Percentiles rank a stretch among this genome's conserved stretches.
phyloP scores from a whole-genome alignment of 2,329 filamentous ascomycete species.

The Leptographium galeiforme region DNA sequence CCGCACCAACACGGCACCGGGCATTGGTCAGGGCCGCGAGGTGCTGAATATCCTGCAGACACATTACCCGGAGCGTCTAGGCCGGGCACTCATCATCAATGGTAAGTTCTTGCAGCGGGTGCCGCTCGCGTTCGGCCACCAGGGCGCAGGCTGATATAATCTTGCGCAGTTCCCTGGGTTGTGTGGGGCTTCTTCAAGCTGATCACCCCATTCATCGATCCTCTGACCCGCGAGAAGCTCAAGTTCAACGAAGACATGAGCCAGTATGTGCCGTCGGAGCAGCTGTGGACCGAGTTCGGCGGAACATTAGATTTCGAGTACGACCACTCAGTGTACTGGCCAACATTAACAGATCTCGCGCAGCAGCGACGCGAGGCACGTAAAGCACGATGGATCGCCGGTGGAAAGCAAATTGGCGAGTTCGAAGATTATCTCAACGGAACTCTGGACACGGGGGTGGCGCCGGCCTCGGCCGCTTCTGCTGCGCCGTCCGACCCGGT shows the following conservation, averaged over 20 bases:
- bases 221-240: conserved; percentile 83
- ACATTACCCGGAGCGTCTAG: conserved; percentile 88
- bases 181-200: conserved; percentile 92
- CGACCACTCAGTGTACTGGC: conserved; percentile 82
- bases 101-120: conserved; percentile 34
- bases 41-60: conserved; percentile 86
- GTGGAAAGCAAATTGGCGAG: conserved; percentile 72
- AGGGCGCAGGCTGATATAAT: background rate
- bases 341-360: conserved; percentile 61
- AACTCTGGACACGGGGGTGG: conserved; percentile 18
- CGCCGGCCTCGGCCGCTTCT: conserved; percentile 7
- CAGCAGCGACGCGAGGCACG: conserved; percentile 50
- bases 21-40: conserved; percentile 63
- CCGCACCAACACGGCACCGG: conserved; percentile 59
- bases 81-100: conserved; percentile 79
- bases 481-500: background rate
- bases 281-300: conserved; percentile 65
- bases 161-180: conserved; percentile 65
- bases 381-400: conserved; percentile 60
- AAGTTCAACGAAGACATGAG: conserved; percentile 92
- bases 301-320: conserved; percentile 84
- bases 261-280: conserved; percentile 65
- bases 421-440: conserved; percentile 79
- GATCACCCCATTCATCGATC: conserved; percentile 93
- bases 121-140: background rate